A percentile compares a stretch with the other conserved stretches of the same genome.
phyloP scores from a whole-genome alignment of 208 protist species.

The Zelonia costaricensis region DNA sequence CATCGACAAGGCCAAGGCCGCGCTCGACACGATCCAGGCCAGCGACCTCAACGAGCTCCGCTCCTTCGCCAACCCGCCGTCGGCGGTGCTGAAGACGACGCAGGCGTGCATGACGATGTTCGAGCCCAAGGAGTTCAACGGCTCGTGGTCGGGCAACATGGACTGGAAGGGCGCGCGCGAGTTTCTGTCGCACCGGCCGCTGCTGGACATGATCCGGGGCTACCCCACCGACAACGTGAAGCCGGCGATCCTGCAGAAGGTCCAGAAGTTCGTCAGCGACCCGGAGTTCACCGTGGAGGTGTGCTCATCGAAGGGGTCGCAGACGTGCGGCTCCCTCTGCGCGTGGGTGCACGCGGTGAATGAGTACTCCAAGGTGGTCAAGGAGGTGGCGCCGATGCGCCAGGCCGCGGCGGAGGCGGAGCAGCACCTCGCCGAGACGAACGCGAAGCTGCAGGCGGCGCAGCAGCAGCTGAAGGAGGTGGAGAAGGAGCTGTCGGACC shows the following conservation, averaged over 20 bases:
- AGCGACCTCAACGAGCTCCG: conserved; percentile 96
- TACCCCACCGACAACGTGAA: conserved; percentile 97
- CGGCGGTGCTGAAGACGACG: conserved; percentile 94
- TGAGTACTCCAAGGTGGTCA: conserved; percentile 95
- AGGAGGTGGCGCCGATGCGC: conserved; percentile 95
- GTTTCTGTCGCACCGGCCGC: conserved; percentile 91
- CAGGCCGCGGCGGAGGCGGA: conserved; percentile 91
- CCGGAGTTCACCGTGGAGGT: conserved; percentile 95
- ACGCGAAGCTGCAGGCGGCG: conserved; percentile 87
- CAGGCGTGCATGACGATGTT: conserved; percentile 98
- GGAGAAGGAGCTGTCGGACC: conserved; percentile 89
- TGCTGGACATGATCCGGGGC: conserved; percentile 93
- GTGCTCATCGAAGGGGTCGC: conserved; percentile 90
- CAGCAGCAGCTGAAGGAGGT: conserved; percentile 90
- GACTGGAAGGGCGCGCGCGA: conserved; percentile 92
- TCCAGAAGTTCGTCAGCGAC: conserved; percentile 94
- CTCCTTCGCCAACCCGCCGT: conserved; percentile 93
- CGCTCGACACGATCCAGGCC: conserved; percentile 94
- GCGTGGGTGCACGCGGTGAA: conserved; percentile 97
- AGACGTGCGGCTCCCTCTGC: conserved; percentile 95
- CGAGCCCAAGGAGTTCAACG: conserved; percentile 88
- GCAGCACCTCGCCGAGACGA: conserved; percentile 83
- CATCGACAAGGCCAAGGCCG: conserved; percentile 89
- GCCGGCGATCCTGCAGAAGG: conserved; percentile 79
- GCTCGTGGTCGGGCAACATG: conserved; percentile 80